Conservation (phyloP, 208 protist genomes). For the Naegleria lovaniensis region DNA sequence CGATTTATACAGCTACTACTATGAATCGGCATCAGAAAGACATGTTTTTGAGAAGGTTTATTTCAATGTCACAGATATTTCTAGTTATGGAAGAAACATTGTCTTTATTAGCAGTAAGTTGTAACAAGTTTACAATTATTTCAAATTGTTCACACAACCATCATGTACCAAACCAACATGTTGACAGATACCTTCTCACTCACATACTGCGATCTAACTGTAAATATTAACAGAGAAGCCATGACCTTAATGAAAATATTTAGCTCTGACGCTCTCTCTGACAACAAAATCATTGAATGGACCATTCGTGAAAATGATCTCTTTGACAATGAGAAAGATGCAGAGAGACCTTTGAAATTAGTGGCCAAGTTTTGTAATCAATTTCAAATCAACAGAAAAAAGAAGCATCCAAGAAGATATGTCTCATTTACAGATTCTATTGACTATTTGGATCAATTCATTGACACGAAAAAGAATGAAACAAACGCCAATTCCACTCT, state of each 20-base stretch:
- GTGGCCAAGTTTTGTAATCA: not conserved
- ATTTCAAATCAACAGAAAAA: not conserved
- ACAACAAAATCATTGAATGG: not conserved
- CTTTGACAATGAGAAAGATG: not conserved
- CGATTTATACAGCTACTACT: not conserved
- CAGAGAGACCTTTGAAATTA: not conserved
- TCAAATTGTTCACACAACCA: too few relatives aligned
- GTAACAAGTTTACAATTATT: too few relatives aligned
- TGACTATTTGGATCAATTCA: not conserved
- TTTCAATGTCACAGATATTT: not conserved
- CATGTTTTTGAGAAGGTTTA: not conserved
- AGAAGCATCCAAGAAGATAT: not conserved
- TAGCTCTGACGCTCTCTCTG: not conserved
- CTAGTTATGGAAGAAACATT: not conserved
- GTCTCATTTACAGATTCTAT: not conserved
- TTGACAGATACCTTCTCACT: not conserved
- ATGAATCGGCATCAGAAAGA: not conserved
- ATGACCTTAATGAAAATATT: not conserved
- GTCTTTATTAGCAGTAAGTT: not conserved
- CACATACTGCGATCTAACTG: not conserved
- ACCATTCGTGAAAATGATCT: not conserved
- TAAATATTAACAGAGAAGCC: not conserved
- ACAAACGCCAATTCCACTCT: not conserved
- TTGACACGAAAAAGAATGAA: not conserved
- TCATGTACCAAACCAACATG: too few relatives aligned